These are phyloP conservation scores for Pseudopyrenochaeta lycopersici DNA, from an alignment of 2,329 filamentous ascomycete genomes.

Conservation along the genomic window DNA sequence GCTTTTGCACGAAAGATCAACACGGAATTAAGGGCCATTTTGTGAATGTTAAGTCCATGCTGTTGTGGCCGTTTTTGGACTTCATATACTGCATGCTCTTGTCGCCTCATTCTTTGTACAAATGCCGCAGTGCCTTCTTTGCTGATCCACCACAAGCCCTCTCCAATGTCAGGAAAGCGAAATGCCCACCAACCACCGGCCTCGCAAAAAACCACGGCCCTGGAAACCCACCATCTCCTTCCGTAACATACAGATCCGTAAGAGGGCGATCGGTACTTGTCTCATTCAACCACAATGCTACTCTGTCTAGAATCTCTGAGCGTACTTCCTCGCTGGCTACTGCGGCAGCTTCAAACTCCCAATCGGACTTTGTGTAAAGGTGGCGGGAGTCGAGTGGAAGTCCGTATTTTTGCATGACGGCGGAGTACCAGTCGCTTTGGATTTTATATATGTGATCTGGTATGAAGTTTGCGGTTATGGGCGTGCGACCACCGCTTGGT, in stretches of 20 bases:
- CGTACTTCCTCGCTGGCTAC: slow-evolving; percentile 75
- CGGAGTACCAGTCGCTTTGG: slow-evolving; percentile 82
- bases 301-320: slow-evolving; percentile 74
- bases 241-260: slow-evolving; percentile 84
- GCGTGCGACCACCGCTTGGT: slow-evolving; percentile 25
- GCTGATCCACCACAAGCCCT: slow-evolving; percentile 73
- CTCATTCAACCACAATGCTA: slow-evolving; percentile 85
- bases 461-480: slow-evolving; percentile 66
- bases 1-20: too few relatives aligned
- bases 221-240: slow-evolving; percentile 78
- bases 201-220: slow-evolving; percentile 80
- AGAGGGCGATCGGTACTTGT: slow-evolving; percentile 78
- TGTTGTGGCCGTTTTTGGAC: too few relatives aligned
- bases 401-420: slow-evolving; percentile 82
- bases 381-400: slow-evolving; percentile 84
- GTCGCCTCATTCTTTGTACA: not conserved
- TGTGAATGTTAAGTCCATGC: too few relatives aligned
- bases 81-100: too few relatives aligned
- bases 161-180: slow-evolving; percentile 83
- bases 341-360: slow-evolving; percentile 88
- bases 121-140: slow-evolving; percentile 4
- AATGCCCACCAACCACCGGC: slow-evolving; percentile 86
- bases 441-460: slow-evolving; percentile 78
- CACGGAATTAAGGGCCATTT: too few relatives aligned
- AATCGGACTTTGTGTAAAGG: slow-evolving; percentile 87